Percentiles rank a stretch among this genome's conserved stretches.
These are phyloP conservation scores for Chrysosporium keratinophilum DNA, from an alignment of 2,329 filamentous ascomycete species.

Conservation along the genomic window DNA sequence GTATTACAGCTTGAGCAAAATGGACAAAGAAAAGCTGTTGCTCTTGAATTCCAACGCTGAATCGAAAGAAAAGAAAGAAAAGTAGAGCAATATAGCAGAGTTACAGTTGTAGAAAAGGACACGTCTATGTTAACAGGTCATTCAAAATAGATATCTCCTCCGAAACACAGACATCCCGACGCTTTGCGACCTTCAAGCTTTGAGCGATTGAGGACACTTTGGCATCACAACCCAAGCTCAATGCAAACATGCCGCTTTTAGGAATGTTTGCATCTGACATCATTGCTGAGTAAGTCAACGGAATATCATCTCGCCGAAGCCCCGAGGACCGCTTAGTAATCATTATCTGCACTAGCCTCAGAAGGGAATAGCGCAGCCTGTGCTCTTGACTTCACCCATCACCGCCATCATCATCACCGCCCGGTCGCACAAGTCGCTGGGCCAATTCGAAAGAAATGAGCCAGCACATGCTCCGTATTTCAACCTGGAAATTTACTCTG, in stretches of 20 bases:
- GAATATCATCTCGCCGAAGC: neutral
- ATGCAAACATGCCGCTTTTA: constrained; percentile 16
- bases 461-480: no score
- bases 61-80: neutral
- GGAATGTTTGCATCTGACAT: constrained; percentile 12
- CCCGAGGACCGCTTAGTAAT: neutral
- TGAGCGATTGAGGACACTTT: constrained; percentile 18
- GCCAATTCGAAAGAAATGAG: no score
- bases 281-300: neutral
- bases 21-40: neutral
- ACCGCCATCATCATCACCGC: neutral
- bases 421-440: neutral
- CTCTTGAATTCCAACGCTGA: constrained; percentile 9
- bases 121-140: constrained; percentile 14
- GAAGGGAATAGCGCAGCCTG: neutral
- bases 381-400: neutral
- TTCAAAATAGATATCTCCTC: constrained; percentile 4
- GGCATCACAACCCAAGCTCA: constrained; percentile 12
- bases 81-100: neutral
- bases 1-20: neutral
- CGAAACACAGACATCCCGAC: constrained; percentile 1
- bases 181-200: neutral
- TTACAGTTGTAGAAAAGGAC: constrained; percentile 13
- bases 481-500: no score
- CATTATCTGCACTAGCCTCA: neutral